Evolutionary conservation across 495 filamentous ascomycete species (phyloP).

Genomic region (Podospora pseudoanserina): DNA sequence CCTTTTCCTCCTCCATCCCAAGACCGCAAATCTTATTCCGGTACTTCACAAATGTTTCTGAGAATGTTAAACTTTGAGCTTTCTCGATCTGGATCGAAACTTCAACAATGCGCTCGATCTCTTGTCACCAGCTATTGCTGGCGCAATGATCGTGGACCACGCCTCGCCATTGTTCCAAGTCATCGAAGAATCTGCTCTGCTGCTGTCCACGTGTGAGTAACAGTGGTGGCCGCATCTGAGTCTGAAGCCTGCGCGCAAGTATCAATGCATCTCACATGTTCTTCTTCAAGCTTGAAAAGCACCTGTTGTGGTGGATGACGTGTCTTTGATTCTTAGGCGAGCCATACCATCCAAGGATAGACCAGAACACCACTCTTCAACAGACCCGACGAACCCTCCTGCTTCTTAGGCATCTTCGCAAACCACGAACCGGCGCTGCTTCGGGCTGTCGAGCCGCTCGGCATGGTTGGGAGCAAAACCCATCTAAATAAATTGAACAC

Average conservation of each 20-base stretch:
- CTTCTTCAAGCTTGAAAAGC: not conserved
- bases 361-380: not conserved
- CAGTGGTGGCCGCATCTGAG: too few relatives aligned
- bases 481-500: constrained; percentile 17
- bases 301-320: not conserved
- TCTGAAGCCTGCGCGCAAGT: not conserved
- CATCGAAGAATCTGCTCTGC: too few relatives aligned
- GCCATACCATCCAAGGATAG: not conserved
- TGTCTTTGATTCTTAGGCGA: not conserved
- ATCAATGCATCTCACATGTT: not conserved
- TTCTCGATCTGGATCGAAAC: too few relatives aligned
- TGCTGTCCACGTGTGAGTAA: too few relatives aligned
- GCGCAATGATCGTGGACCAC: too few relatives aligned
- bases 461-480: constrained; percentile 3
- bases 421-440: not conserved
- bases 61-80: too few relatives aligned
- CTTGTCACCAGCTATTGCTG: too few relatives aligned
- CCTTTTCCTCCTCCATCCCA: too few relatives aligned
- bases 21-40: too few relatives aligned
- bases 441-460: not conserved
- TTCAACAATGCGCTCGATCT: too few relatives aligned
- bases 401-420: not conserved
- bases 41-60: too few relatives aligned
- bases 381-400: not conserved
- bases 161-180: too few relatives aligned